Evolutionary conservation across 139 green algal species (phyloP).

Genomic region (Picochlorum sp.): DNA sequence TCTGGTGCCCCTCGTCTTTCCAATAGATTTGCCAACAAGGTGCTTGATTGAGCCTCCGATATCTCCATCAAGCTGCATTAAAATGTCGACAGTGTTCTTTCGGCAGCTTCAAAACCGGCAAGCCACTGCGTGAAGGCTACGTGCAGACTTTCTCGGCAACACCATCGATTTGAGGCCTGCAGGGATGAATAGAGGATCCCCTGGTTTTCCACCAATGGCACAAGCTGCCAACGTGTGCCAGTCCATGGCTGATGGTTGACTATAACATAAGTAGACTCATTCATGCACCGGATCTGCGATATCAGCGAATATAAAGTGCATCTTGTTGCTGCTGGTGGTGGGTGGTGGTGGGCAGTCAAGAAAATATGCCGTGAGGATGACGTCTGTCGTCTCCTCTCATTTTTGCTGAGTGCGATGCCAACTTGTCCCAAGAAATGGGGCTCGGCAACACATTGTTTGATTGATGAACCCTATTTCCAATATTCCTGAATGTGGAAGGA

Average conservation of each 20-base stretch:
- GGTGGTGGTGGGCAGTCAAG: not conserved
- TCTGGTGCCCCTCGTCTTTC: not conserved
- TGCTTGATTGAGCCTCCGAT: not conserved
- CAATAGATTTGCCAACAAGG: not conserved
- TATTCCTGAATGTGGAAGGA: too few relatives aligned
- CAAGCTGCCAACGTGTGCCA: conserved; percentile 27
- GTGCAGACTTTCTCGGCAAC: conserved; percentile 1
- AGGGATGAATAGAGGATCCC: conserved; percentile 16
- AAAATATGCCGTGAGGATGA: not conserved
- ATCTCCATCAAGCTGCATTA: not conserved
- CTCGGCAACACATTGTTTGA: too few relatives aligned
- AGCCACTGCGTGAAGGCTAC: conserved; percentile 7
- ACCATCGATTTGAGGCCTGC: conserved; percentile 13
- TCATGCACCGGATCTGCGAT: conserved; percentile 10
- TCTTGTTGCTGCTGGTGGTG: not conserved
- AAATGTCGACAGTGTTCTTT: not conserved
- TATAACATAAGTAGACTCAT: conserved; percentile 2
- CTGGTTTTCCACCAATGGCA: not conserved
- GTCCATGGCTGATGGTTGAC: conserved; percentile 28
- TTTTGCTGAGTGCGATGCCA: not conserved
- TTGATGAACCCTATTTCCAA: too few relatives aligned
- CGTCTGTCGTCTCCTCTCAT: too few relatives aligned
- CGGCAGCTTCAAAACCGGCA: not conserved
- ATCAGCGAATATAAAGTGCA: conserved; percentile 6
- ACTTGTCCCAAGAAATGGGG: not conserved